Evolutionary conservation across 305 asterid genomes (phyloP).

Genomic region (Rubia tinctorum): DNA sequence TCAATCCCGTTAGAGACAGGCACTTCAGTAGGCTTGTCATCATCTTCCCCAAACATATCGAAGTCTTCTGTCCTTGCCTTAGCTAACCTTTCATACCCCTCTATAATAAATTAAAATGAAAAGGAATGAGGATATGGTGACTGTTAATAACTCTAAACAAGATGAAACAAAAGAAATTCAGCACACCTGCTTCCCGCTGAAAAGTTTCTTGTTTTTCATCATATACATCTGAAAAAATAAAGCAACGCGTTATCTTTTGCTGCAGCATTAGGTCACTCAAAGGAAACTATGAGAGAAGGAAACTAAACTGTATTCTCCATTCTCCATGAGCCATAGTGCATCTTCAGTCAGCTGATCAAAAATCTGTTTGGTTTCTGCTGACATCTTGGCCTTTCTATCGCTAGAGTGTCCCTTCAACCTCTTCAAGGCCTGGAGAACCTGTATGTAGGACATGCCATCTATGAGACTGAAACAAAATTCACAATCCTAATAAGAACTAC

Average conservation of each 20-base stretch:
- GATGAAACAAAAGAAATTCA: not conserved
- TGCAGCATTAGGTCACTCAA: not conserved
- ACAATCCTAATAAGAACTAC: constrained; percentile 1
- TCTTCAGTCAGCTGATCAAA: constrained; percentile 97
- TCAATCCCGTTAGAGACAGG: constrained; percentile 43
- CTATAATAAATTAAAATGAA: constrained; percentile 32
- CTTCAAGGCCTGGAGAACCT: constrained; percentile 91
- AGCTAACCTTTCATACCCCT: constrained; percentile 78
- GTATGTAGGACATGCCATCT: constrained; percentile 10
- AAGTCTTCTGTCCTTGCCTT: constrained; percentile 54
- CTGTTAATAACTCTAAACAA: not conserved
- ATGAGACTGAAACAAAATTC: not conserved
- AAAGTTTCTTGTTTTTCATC: constrained; percentile 87
- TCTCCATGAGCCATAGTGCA: constrained; percentile 88
- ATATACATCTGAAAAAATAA: constrained; percentile 65
- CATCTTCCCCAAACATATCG: constrained; percentile 92
- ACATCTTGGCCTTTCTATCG: constrained; percentile 85
- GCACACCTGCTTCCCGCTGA: constrained; percentile 90
- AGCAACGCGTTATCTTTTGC: not conserved
- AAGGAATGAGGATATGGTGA: not conserved
- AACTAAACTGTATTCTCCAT: constrained; percentile 86
- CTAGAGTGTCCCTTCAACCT: constrained; percentile 86
- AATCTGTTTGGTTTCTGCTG: constrained; percentile 60
- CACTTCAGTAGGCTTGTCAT: constrained; percentile 39
- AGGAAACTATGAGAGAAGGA: constrained; percentile 6